These are phyloP conservation scores for Iris pallida DNA, from an alignment of 116 monocot genomes.

Conservation along the genomic window DNA sequence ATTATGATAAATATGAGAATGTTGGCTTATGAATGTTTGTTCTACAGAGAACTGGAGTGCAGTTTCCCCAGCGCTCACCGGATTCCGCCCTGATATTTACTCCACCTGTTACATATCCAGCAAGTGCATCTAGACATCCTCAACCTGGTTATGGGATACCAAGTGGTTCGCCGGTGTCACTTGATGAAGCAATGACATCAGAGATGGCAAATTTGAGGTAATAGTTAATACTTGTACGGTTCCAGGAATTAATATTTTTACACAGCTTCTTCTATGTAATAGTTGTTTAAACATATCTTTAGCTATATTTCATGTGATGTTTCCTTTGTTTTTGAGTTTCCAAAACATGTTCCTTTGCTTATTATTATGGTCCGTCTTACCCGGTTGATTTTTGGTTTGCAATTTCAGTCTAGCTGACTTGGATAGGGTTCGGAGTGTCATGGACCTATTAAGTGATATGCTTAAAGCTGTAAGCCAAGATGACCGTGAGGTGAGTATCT, in stretches of 20 bases:
- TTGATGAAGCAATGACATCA: conserved; percentile 90
- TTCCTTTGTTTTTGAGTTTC: too few relatives aligned
- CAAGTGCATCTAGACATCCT: conserved; percentile 22
- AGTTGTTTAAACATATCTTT: too few relatives aligned
- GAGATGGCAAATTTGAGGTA: conserved; percentile 75
- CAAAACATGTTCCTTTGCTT: too few relatives aligned
- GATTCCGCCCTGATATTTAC: conserved; percentile 72
- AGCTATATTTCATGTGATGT: too few relatives aligned
- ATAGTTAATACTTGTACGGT: background rate
- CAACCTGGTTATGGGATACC: conserved; percentile 64
- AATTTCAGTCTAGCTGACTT: conserved; percentile 60
- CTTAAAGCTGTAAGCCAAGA: conserved; percentile 70
- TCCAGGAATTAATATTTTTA: too few relatives aligned
- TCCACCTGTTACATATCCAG: conserved; percentile 35
- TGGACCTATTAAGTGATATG: conserved; percentile 83
- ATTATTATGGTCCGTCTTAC: background rate
- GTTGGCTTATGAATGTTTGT: background rate
- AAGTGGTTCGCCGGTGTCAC: conserved; percentile 49
- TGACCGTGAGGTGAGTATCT: conserved; percentile 46
- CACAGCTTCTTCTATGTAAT: too few relatives aligned
- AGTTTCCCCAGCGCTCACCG: conserved; percentile 58
- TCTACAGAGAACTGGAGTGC: conserved; percentile 52
- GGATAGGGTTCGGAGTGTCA: conserved; percentile 47
- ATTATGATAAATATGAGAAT: too few relatives aligned
- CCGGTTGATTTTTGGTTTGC: background rate